These are phyloP conservation scores for Mallotus japonicus DNA, from an alignment of 441 rosid genomes.

Conservation along the genomic window DNA sequence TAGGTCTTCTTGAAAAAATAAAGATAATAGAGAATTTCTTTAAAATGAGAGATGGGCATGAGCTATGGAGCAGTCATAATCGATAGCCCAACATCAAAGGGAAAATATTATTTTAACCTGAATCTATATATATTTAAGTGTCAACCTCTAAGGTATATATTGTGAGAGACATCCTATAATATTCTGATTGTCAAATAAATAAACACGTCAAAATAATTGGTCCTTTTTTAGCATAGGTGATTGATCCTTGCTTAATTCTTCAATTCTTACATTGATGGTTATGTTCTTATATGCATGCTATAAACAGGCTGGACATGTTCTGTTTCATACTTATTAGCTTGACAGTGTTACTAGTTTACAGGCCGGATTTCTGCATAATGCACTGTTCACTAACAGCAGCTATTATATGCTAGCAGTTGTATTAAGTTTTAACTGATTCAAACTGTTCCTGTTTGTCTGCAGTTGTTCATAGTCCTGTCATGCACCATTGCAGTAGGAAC, in stretches of 20 bases:
- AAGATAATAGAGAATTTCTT: neutral
- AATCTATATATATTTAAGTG: neutral
- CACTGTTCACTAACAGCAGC: too few relatives aligned
- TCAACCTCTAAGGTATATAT: neutral
- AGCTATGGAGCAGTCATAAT: too few relatives aligned
- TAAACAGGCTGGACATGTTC: neutral
- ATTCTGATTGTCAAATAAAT: neutral
- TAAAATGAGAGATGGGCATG: neutral
- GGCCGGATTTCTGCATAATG: neutral
- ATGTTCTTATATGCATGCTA: neutral
- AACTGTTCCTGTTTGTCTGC: conserved; percentile 27
- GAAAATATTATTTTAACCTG: neutral
- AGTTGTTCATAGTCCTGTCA: conserved; percentile 75
- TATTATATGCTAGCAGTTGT: neutral
- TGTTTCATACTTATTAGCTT: neutral
- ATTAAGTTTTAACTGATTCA: neutral
- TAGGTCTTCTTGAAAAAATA: neutral
- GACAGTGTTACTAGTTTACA: neutral
- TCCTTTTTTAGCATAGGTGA: neutral
- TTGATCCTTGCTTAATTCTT: neutral
- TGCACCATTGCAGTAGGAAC: conserved; percentile 93
- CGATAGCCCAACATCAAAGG: neutral
- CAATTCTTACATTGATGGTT: too few relatives aligned
- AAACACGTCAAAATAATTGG: neutral
- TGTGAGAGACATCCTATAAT: neutral